Conservation (phyloP, 2,329 filamentous ascomycete species). For the Diaporthe vaccinii region DNA sequence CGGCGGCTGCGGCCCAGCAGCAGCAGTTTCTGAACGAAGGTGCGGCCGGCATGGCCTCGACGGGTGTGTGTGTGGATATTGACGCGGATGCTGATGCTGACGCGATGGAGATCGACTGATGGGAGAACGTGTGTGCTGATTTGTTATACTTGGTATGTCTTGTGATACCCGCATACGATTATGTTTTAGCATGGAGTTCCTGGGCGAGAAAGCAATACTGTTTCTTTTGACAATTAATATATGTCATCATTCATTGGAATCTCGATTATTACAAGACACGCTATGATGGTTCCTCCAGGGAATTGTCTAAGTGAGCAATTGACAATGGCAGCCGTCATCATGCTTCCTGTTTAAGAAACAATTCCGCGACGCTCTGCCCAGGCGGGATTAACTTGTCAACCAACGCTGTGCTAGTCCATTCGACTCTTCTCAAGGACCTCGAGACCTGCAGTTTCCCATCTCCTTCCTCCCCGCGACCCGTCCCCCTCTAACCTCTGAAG, state of each 20-base stretch:
- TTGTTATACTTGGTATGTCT: conserved; percentile 4
- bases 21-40: background rate
- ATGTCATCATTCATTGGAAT: conserved; percentile 23
- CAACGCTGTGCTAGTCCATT: background rate
- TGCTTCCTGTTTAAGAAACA: background rate
- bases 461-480: conserved; percentile 40
- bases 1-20: background rate
- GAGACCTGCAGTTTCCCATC: conserved; percentile 21
- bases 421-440: background rate
- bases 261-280: conserved; percentile 25
- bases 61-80: conserved; percentile 46
- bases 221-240: background rate
- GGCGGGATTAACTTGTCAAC: background rate
- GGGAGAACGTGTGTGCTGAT: conserved; percentile 10
- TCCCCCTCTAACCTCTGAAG: conserved; percentile 41
- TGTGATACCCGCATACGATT: conserved; percentile 43
- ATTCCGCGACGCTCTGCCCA: background rate
- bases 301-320: conserved; percentile 24
- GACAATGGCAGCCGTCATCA: background rate
- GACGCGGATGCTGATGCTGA: conserved; percentile 69
- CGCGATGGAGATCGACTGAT: conserved; percentile 76
- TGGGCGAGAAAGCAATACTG: background rate
- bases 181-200: conserved; percentile 32
- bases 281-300: conserved; percentile 38
- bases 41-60: background rate